A percentile compares a stretch with the other conserved stretches of the same genome.
phyloP scores from a whole-genome alignment of 2,329 filamentous ascomycete species.

The Bertia moriformis region DNA sequence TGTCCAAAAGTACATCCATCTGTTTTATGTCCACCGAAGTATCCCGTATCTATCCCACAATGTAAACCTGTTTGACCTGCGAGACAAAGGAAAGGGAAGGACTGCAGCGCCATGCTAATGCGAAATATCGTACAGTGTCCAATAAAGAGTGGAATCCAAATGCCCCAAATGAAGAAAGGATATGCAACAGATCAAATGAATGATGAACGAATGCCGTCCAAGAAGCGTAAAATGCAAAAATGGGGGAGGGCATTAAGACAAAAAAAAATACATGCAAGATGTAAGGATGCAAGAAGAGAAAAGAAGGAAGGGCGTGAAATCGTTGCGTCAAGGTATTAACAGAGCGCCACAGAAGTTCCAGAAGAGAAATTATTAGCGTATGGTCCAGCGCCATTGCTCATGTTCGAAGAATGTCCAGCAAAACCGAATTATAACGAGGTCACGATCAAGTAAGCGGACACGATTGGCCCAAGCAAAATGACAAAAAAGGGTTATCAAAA shows the following conservation, averaged over 20 bases:
- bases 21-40: no score
- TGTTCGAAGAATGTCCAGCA: background rate
- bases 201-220: background rate
- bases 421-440: no score
- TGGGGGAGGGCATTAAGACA: background rate
- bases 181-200: background rate
- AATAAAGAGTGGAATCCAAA: conserved; percentile 1
- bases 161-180: background rate
- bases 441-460: no score
- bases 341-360: no score
- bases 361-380: no score
- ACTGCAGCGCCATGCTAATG: conserved; percentile 1
- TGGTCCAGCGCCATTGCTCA: background rate
- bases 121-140: background rate
- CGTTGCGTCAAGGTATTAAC: no score
- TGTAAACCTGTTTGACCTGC: no score
- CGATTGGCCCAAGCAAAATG: no score
- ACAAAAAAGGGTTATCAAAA: no score
- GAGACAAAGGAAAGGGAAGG: background rate
- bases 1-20: no score
- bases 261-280: no score
- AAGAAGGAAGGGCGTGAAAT: no score
- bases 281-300: background rate
- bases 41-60: background rate
- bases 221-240: background rate